phyloP scores from a whole-genome alignment of 1,139 yeast species.

The Saccharomyces hybrid region DNA sequence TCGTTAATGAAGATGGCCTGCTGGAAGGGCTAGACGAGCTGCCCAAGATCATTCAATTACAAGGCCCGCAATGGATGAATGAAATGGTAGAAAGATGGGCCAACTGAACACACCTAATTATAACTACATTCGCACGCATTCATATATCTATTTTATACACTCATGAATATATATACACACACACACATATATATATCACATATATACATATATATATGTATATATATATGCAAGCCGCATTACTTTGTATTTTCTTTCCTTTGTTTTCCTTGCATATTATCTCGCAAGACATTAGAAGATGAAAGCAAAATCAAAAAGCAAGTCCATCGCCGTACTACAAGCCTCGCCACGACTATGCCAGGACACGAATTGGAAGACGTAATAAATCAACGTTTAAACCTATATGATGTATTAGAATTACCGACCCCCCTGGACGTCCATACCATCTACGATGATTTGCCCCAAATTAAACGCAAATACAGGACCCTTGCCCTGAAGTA shows the following conservation, averaged over 20 bases:
- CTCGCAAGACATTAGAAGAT: neutral
- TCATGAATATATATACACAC: neutral
- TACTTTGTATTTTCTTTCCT: neutral
- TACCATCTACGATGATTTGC: conserved; percentile 1
- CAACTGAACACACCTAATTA: conserved; percentile 6
- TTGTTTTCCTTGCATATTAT: neutral
- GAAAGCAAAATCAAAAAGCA: neutral
- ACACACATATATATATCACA: neutral
- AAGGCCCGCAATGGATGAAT: conserved; percentile 58
- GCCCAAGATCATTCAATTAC: conserved; percentile 44
- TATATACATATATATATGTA: neutral
- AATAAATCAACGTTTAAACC: conserved; percentile 8
- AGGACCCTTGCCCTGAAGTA: conserved; percentile 72
- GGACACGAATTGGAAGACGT: conserved; percentile 1
- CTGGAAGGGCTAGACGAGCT: conserved; percentile 42
- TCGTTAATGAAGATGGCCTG: conserved; percentile 24
- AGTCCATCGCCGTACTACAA: neutral
- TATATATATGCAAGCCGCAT: neutral
- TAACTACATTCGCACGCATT: neutral
- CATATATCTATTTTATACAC: neutral
- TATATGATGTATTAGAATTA: conserved; percentile 19
- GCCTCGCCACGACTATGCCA: neutral
- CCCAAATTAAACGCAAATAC: conserved; percentile 75
- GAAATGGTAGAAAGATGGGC: conserved; percentile 75
- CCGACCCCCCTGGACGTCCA: conserved; percentile 5